phyloP scores from a whole-genome alignment of 2,329 filamentous ascomycete genomes.

The Fusarium solani-melongenae region DNA sequence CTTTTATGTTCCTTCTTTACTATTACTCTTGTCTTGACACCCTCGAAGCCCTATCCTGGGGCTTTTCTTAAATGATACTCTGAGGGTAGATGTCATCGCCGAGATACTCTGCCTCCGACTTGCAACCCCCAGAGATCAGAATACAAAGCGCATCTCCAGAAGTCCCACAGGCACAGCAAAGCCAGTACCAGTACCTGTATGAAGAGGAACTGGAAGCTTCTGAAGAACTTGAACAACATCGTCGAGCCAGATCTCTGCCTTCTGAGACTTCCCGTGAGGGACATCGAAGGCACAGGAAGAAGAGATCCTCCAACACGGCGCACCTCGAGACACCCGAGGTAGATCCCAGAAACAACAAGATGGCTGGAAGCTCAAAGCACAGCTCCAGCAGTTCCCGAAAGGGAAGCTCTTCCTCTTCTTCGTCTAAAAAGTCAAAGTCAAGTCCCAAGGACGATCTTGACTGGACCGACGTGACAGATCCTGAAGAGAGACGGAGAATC shows the following conservation, averaged over 20 bases:
- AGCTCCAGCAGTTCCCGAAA: constrained; percentile 43
- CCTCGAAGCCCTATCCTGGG: not conserved
- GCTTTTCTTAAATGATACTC: constrained; percentile 21
- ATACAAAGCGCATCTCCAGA: constrained; percentile 45
- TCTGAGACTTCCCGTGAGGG: constrained; percentile 3
- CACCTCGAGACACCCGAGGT: constrained; percentile 8
- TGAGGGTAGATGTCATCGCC: constrained; percentile 42
- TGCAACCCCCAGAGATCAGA: constrained; percentile 41
- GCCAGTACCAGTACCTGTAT: constrained; percentile 5
- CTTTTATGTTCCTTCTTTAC: constrained; percentile 1
- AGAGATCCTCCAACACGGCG: constrained; percentile 19
- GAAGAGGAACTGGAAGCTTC: constrained; percentile 2
- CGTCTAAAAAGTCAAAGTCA: constrained; percentile 55
- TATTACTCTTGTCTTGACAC: not conserved
- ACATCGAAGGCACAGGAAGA: constrained; percentile 24
- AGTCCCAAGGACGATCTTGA: constrained; percentile 63
- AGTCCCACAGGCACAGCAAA: not conserved
- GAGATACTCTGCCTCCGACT: constrained; percentile 25
- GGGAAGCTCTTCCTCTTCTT: constrained; percentile 41
- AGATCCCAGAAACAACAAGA: constrained; percentile 19
- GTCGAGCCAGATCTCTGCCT: constrained; percentile 29
- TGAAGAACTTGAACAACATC: constrained; percentile 26
- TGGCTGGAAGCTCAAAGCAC: constrained; percentile 40
- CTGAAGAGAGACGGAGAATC: constrained; percentile 77
- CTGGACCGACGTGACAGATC: constrained; percentile 77